Evolutionary conservation across 2,329 filamentous ascomycete genomes (phyloP), one percentile per base, ranked within the genome.

Genomic region (Aspergillus sp.): DNA sequence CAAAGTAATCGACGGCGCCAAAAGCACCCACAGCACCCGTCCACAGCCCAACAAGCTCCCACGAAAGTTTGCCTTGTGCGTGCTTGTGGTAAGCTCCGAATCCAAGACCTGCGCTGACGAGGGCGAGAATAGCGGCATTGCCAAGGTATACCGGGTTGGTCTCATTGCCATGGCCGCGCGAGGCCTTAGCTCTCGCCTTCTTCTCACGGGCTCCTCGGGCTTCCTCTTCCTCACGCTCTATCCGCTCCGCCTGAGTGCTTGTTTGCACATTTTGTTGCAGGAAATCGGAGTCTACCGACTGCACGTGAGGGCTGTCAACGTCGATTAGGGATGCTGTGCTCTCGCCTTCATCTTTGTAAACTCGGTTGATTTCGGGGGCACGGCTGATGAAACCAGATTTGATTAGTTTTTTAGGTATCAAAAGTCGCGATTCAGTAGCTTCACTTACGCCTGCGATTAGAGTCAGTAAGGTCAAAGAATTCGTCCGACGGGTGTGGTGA

Each of bases 1-100:
- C 73, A 56, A 75, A 79, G 65, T 80, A 81, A 66, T 81, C 79
- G 31, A 73, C 75, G 3, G 73, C 70, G 52, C 75, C 77, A 45
- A 79, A 71, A 12, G 76, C 73, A 23, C 77, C 77, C 17, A 81
- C 73, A 24, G 69, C 75, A 9, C 75, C 78, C 33, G 75, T 73
- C 62, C 73, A 75, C 7, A 73, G 58, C 11, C 78, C 77, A 55
- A 77, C 73, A 45, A 79, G 58, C 62, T 79, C 68, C 77, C 77
- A 79, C 17, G 78, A 78, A 58, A 81, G 69, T 61, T 75, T 74
- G 41, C 79, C 79, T 53, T 73, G 67, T 2, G 68, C 59, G 60
- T 81, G 75, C 69, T 80, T 80, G 60, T 71, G 71, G 65, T 80
- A 80, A 15, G 77, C 79, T n/a, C 76, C 77, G 55, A 76, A 78